Evolutionary conservation across 352 stramenopile genomes (phyloP).

Genomic region (Pythium vanterpoolii): DNA sequence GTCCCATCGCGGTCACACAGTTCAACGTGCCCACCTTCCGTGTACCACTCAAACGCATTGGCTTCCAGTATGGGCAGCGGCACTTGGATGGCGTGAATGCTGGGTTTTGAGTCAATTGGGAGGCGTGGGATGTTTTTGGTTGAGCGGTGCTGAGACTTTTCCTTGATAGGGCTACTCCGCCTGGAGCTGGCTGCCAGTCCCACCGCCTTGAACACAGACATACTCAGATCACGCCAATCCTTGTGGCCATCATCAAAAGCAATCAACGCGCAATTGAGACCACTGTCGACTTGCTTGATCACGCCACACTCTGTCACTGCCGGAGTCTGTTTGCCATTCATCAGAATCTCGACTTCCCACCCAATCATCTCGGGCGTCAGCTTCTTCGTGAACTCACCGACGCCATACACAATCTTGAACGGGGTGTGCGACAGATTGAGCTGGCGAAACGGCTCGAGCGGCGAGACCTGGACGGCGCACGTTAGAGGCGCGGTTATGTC

Average conservation of each 20-base stretch:
- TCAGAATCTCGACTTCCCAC: slow-evolving; percentile 41
- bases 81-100: not conserved
- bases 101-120: not conserved
- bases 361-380: slow-evolving; percentile 38
- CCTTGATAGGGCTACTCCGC: not conserved
- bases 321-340: not conserved
- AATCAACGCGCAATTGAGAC: slow-evolving; percentile 56
- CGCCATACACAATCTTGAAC: slow-evolving; percentile 49
- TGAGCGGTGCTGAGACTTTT: not conserved
- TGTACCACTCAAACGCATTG: slow-evolving; percentile 48
- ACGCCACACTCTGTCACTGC: slow-evolving; percentile 17
- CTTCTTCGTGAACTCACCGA: slow-evolving; percentile 31
- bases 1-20: slow-evolving; percentile 30
- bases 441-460: slow-evolving; percentile 35
- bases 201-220: slow-evolving; percentile 40
- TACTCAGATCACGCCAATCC: slow-evolving; percentile 51
- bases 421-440: slow-evolving; percentile 27
- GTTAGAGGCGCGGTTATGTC: slow-evolving; percentile 8
- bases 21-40: slow-evolving; percentile 47
- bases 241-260: slow-evolving; percentile 41
- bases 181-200: not conserved
- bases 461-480: slow-evolving; percentile 42
- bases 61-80: slow-evolving; percentile 11
- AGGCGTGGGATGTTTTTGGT: not conserved
- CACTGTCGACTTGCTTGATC: slow-evolving; percentile 46